A percentile compares a stretch with the other conserved stretches of the same genome.
phyloP scores from a whole-genome alignment of 202 grass and related monocot genomes.

The Schoenoplectus tabernaemontani region DNA sequence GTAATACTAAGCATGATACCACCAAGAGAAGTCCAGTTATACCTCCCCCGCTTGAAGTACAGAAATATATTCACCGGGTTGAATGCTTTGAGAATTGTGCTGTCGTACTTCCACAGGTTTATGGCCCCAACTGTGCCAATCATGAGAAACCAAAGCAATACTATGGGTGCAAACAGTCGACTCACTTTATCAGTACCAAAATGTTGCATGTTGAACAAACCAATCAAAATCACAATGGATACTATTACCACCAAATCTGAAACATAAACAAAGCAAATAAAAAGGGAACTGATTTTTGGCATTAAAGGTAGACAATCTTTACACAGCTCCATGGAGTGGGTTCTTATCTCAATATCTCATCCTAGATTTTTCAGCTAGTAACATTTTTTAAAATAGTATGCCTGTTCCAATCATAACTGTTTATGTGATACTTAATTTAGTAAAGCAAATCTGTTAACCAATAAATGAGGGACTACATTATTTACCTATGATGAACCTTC shows the following conservation, averaged over 20 bases:
- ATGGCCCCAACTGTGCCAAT: conserved; percentile 56
- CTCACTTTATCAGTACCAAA: conserved; percentile 88
- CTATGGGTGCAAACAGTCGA: conserved; percentile 76
- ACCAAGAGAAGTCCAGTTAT: conserved; percentile 78
- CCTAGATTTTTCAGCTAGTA: neutral
- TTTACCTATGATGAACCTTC: neutral
- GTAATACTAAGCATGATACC: conserved; percentile 97
- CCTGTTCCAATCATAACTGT: neutral
- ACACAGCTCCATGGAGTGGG: neutral
- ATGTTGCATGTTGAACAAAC: conserved; percentile 87
- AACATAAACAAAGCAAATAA: conserved; percentile 1
- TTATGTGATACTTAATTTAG: neutral
- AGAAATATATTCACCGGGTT: conserved; percentile 61
- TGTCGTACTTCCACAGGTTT: conserved; percentile 77
- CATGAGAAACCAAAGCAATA: conserved; percentile 73
- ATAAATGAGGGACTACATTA: neutral
- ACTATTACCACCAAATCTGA: conserved; percentile 65
- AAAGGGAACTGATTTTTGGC: neutral
- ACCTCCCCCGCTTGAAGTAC: conserved; percentile 45
- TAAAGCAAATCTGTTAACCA: neutral
- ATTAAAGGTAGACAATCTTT: neutral
- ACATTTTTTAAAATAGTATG: neutral
- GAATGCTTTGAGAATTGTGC: conserved; percentile 70
- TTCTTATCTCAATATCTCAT: neutral
- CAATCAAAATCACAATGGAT: conserved; percentile 74